Evolutionary conservation across 345 rosid species (phyloP).

Genomic region (Pistacia atlantica): DNA sequence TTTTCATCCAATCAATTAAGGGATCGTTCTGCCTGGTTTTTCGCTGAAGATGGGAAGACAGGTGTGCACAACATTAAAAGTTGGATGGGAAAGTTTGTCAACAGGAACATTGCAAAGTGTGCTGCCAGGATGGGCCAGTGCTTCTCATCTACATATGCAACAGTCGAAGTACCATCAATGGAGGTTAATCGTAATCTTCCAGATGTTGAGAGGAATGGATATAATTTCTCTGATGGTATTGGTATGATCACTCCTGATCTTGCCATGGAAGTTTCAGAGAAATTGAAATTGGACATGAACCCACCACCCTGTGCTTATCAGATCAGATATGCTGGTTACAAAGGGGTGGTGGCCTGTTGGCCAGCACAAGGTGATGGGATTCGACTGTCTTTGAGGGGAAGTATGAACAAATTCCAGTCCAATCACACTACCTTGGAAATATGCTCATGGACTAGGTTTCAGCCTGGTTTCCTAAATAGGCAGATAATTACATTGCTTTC

Average conservation of each 20-base stretch:
- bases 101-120: conserved; percentile 73
- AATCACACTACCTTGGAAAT: conserved; percentile 73
- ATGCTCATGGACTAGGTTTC: conserved; percentile 90
- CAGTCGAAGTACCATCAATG: conserved; percentile 61
- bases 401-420: conserved; percentile 78
- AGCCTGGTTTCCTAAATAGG: conserved; percentile 91
- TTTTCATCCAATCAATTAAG: conserved; percentile 93
- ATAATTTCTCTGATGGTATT: conserved; percentile 87
- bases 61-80: conserved; percentile 41
- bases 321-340: conserved; percentile 88
- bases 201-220: conserved; percentile 59
- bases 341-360: conserved; percentile 95
- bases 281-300: conserved; percentile 53
- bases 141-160: conserved; percentile 93
- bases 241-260: conserved; percentile 86
- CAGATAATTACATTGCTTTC: conserved; percentile 84
- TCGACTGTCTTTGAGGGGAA: conserved; percentile 64
- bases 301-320: conserved; percentile 81
- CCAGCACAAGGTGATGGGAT: conserved; percentile 62
- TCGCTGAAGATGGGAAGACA: conserved; percentile 63
- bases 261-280: conserved; percentile 69
- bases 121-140: conserved; percentile 97
- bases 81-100: conserved; percentile 87
- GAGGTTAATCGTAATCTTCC: conserved; percentile 55
- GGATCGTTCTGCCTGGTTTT: conserved; percentile 94